Base-by-base conservation (phyloP, 2,329 filamentous ascomycete species). In the Exophiala sp. region DNA sequence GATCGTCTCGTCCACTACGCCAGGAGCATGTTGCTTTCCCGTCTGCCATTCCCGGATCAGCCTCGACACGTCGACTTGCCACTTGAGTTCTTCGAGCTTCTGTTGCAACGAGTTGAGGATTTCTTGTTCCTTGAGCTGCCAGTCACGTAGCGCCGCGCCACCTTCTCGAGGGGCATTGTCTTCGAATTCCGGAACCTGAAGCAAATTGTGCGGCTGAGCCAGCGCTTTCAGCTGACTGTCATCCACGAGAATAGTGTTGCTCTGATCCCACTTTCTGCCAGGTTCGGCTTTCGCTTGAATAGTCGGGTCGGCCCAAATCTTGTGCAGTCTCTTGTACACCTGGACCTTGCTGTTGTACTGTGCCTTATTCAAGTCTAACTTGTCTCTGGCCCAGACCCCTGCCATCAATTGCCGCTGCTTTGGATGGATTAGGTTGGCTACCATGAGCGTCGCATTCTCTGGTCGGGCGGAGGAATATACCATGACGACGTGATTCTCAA, bases 391-490 rank as follows among this genome's bases (percentile, higher is more conserved):
- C 89, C 90, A 96, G 47, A 83, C 70, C 14, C 82, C 85, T 23
- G 87, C 73, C 14, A 94, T 74, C 19, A 73, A 67, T 0, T 67
- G 50, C 24, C 72, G 72, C 58, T 85, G 75, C 1, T 74, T 63
- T 0, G 69, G 66, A 50, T 95, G 75, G 0, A 95, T 75, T 22
- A 64, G 60, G 42, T 79, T 70, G 2, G 71, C 68, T 54, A 87
- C 80, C 74, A 95, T 86, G 29, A 69, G 70, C 7, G 68, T 58
- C 11, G 95, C 88, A 57, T 93, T 96, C 1, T 77, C 67, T 0
- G 82, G 83, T 16, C 76, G 79, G 0, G 91, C 89, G 5, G 88
- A 95, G 1, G 91, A 95, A 89, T 91, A 98, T 50, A 97, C 80
- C 70, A 89, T 88, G 23, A 95, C 84, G 45, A 75, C 73, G 71